Evolutionary conservation across 768 basidiomycete genomes (phyloP).

Genomic region (Mycena sanguinolenta): DNA sequence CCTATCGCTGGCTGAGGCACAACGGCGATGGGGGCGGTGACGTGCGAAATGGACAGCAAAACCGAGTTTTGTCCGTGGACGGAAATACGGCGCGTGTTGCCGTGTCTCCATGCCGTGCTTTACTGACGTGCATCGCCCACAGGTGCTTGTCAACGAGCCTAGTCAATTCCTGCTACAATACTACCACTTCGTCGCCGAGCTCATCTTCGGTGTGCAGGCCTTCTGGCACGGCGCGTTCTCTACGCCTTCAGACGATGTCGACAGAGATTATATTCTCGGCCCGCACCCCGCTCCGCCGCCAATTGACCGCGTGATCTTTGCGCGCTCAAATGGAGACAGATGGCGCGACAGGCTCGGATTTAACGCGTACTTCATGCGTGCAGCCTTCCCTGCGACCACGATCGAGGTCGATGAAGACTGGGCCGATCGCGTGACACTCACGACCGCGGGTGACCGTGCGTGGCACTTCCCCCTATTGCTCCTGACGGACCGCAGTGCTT

Average conservation of each 20-base stretch:
- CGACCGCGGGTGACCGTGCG: slow-evolving; percentile 54
- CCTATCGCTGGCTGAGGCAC: slow-evolving; percentile 72
- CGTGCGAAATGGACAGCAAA: slow-evolving; percentile 44
- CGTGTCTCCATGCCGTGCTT: not conserved
- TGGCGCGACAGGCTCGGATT: slow-evolving; percentile 87
- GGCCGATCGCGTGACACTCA: slow-evolving; percentile 66
- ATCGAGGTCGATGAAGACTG: slow-evolving; percentile 82
- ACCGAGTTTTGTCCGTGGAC: slow-evolving; percentile 74
- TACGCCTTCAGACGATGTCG: slow-evolving; percentile 37
- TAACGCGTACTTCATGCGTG: slow-evolving; percentile 82
- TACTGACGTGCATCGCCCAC: slow-evolving; percentile 4
- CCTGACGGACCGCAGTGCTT: slow-evolving; percentile 81
- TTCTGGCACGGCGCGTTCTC: slow-evolving; percentile 74
- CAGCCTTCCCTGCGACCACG: slow-evolving; percentile 80
- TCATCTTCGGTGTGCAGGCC: slow-evolving; percentile 81
- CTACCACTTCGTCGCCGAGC: slow-evolving; percentile 90
- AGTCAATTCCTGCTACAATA: slow-evolving; percentile 86
- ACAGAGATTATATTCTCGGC: slow-evolving; percentile 30
- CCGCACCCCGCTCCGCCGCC: slow-evolving; percentile 57
- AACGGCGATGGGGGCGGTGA: slow-evolving; percentile 69
- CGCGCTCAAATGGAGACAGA: slow-evolving; percentile 66
- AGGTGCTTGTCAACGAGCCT: slow-evolving; percentile 79
- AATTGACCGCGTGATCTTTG: slow-evolving; percentile 80
- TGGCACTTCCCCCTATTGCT: slow-evolving; percentile 82
- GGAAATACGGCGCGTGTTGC: slow-evolving; percentile 75